A percentile compares a stretch with the other conserved stretches of the same genome.
phyloP scores from a whole-genome alignment of 1,284 basidiomycete species.

The Pseudozyma pruni region DNA sequence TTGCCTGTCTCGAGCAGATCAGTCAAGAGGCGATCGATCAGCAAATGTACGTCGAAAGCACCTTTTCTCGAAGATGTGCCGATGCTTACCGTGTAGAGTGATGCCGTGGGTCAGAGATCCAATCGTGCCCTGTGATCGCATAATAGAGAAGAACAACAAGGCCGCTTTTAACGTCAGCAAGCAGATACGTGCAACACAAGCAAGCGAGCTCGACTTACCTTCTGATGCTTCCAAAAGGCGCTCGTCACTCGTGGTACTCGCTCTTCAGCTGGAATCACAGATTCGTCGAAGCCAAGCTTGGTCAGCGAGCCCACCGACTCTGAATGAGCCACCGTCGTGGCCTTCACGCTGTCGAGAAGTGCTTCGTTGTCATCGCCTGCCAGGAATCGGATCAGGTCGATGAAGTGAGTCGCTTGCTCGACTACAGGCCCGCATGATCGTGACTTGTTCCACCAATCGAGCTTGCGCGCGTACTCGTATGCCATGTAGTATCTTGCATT shows the following conservation, averaged over 20 bases:
- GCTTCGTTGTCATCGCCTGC: conserved; percentile 30
- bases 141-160: not conserved
- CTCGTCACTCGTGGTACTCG: conserved; percentile 42
- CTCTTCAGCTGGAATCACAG: conserved; percentile 12
- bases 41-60: no score
- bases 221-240: conserved; percentile 46
- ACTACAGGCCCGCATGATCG: conserved; percentile 61
- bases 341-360: conserved; percentile 23
- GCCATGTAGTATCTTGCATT: conserved; percentile 61
- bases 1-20: conserved; percentile 13
- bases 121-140: conserved; percentile 18
- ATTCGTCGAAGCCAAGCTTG: conserved; percentile 42
- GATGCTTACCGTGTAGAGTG: conserved; percentile 35
- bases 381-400: conserved; percentile 50
- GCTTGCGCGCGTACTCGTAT: conserved; percentile 49
- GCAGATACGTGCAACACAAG: no score
- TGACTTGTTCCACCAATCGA: conserved; percentile 50
- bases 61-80: no score
- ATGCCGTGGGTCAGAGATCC: conserved; percentile 42
- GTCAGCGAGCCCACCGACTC: conserved; percentile 32
- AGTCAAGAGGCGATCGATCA: no score
- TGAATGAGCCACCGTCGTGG: conserved; percentile 21
- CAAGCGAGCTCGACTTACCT: no score
- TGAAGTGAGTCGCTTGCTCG: conserved; percentile 66
- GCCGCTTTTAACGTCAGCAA: no score